These are phyloP conservation scores for Fusarium keratoplasticum DNA, from an alignment of 2,329 filamentous ascomycete genomes.

Conservation along the genomic window DNA sequence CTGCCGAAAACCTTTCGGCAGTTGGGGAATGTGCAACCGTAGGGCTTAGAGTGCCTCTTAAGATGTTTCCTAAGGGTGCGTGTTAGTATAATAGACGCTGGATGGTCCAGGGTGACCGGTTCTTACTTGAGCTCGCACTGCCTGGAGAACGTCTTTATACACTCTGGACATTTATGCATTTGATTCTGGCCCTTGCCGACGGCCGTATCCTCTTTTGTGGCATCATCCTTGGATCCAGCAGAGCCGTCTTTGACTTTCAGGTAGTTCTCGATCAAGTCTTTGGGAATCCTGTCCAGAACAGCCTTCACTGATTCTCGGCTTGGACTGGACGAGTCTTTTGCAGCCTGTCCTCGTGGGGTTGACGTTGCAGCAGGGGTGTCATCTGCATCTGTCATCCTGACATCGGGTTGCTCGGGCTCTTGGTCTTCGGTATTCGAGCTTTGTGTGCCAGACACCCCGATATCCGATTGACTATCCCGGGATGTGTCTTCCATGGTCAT, in stretches of 20 bases:
- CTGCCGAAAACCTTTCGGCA: conserved; percentile 86
- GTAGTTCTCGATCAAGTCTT: conserved; percentile 48
- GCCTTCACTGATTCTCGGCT: conserved; percentile 30
- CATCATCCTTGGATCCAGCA: conserved; percentile 14
- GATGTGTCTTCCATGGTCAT: conserved; percentile 22
- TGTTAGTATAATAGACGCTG: conserved; percentile 33
- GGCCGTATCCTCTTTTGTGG: conserved; percentile 15
- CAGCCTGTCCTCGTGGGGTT: neutral
- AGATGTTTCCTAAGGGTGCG: conserved; percentile 76
- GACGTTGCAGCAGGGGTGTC: conserved; percentile 16
- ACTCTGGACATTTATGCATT: conserved; percentile 51
- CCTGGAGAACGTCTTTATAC: conserved; percentile 60
- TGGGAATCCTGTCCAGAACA: conserved; percentile 46
- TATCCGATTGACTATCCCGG: neutral
- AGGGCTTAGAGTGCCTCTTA: conserved; percentile 84
- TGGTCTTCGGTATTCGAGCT: neutral
- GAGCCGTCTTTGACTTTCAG: conserved; percentile 43
- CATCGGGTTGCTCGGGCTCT: conserved; percentile 22
- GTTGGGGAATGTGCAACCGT: conserved; percentile 78
- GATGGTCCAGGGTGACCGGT: neutral
- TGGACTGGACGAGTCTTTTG: neutral
- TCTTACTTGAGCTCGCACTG: conserved; percentile 69
- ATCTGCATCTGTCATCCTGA: conserved; percentile 29
- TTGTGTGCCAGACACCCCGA: neutral
- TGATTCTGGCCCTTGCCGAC: conserved; percentile 24